Base-by-base conservation (phyloP, 2,329 filamentous ascomycete genomes). In the Fonsecaea multimorphosa region DNA sequence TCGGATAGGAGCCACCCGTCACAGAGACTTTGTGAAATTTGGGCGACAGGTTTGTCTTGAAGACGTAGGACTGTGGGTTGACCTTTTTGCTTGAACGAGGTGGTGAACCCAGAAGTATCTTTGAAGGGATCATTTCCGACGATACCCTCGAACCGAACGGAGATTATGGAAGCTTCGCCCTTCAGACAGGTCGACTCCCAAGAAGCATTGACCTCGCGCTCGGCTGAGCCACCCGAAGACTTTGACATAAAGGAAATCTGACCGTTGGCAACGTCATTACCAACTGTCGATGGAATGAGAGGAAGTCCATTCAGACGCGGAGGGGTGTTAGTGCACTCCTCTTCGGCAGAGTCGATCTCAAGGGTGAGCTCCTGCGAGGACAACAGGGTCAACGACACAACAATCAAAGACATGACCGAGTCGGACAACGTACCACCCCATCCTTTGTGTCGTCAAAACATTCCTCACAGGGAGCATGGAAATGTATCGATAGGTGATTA, bases 141-240 rank as follows among this genome's bases (percentile, higher is more conserved):
- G 27, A 71, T 68, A 5, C 65, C 62, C 49, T 73, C 62, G 24
- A 76, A 71, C 2, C 70, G 70, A 58, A 77, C 67, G 14, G 73
- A 73, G 44, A 77, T 67, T 24, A 76, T 68, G 46, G 74, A 74
- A 34, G 71, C 73, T 59, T 73, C 67, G 29, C 68, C 70, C 34
- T 72, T 66, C 52, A 77, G 67, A 61, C 74, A 76, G 56, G 73
- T 68, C 59, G 70, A 73, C 31, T 72, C 66, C 69, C 72, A 76
- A 52, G 63, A 70, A 40, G 73, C 68, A n/a, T 58, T 60, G 12
- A 75, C 29, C 8, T 71, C 67, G 38, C 64, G 58, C 40, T 58
- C 66, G 22, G 56, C 59, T 46, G 56, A 55, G 52, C 68, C 66
- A 40, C 72, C 68, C 24, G 69, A 65, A 22, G 71, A 57, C 52